Base-by-base conservation (phyloP, 2,329 filamentous ascomycete species). In the Trichoderma polysporum region DNA sequence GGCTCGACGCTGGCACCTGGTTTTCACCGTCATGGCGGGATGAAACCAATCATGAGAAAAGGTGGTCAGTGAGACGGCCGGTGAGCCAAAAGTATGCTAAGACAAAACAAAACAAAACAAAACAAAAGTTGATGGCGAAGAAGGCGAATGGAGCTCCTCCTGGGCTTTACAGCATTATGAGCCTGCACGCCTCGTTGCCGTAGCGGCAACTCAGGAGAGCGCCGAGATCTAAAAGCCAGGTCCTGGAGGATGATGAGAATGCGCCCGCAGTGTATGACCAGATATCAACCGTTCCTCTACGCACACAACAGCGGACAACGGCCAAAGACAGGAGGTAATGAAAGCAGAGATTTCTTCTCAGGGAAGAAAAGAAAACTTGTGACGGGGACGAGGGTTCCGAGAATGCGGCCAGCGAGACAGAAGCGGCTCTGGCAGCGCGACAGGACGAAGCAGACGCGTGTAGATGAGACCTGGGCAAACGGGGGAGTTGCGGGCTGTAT, bases 21-120 rank as follows among this genome's bases (percentile, higher is more conserved):
- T 79, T 73, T 79, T 78, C 72, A 78, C 76, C 74, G 82, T 82
- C 84, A 86, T 86, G 77, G 76, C 78, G 75, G 75, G 70, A 70
- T 74, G 53, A 68, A 74, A 74, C 74, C 71, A 71, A 70, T 68
- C 66, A 68, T 68, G 66, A 66, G 66, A 65, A 27, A 29, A 47
- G 37, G 31, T 45, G 41, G 45, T 65, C 31, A 37, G 31, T 64
- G 66, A 68, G 74, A 74, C 63, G 70, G 66, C 62, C 61, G 60
- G n/a, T 60, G 56, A 59, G 52, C 54, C 63, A 59, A 49, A 47
- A 33, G 25, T 41, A 31, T 54, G 47, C 35, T 13, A 25, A 45
- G 9, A 41, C 29, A 6, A 37, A 27, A 15, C 57, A 27, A 57
- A 27, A 39, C 10, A 39, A 39, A 35, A 29, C 47, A 49, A 33